phyloP scores from a whole-genome alignment of 768 basidiomycete species.

The Suillus discolor region DNA sequence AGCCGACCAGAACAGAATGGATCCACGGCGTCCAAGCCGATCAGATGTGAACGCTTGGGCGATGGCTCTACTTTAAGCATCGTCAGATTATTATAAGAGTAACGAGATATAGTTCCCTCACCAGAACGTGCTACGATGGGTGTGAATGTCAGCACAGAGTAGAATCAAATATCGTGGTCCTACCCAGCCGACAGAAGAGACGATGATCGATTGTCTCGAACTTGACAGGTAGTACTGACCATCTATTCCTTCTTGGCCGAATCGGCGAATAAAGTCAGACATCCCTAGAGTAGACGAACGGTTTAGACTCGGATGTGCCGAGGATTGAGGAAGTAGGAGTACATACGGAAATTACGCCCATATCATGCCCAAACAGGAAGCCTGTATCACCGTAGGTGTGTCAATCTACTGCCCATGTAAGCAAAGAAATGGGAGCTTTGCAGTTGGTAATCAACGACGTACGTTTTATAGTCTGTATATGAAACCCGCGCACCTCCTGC shows the following conservation, averaged over 20 bases:
- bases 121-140: conserved; percentile 48
- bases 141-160: not conserved
- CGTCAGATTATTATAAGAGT: conserved; percentile 10
- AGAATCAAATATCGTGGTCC: not conserved
- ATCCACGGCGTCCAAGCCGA: conserved; percentile 68
- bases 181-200: conserved; percentile 76
- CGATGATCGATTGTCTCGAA: conserved; percentile 74
- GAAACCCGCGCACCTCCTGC: conserved; percentile 25
- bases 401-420: not conserved
- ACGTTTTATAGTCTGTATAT: not conserved
- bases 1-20: conserved; percentile 74
- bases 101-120: conserved; percentile 26
- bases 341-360: conserved; percentile 73
- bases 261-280: conserved; percentile 70
- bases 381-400: conserved; percentile 39
- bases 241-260: conserved; percentile 53
- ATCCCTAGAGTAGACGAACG: conserved; percentile 48
- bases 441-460: conserved; percentile 9
- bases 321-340: not conserved
- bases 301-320: conserved; percentile 1
- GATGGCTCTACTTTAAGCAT: conserved; percentile 54
- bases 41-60: conserved; percentile 77
- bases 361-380: conserved; percentile 75
- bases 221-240: conserved; percentile 57
- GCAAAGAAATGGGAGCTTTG: conserved; percentile 3